A percentile compares a stretch with the other conserved stretches of the same genome.
phyloP scores from a whole-genome alignment of 371 early-diverging fungal genomes.

The Mucor circinelloides region DNA sequence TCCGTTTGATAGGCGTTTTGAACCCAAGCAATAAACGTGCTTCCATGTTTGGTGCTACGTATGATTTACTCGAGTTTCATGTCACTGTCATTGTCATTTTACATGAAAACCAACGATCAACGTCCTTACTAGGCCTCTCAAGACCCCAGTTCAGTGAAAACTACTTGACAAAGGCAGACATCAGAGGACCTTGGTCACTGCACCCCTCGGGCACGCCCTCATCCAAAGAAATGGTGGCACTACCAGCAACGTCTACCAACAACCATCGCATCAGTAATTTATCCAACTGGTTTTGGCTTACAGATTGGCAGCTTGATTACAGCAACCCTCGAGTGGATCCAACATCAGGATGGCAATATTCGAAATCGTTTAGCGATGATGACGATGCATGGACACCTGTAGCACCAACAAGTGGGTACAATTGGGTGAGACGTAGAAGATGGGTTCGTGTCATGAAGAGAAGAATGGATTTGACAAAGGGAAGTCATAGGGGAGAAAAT shows the following conservation, averaged over 20 bases:
- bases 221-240: constrained; percentile 53
- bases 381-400: constrained; percentile 59
- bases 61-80: constrained; percentile 62
- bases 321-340: constrained; percentile 65
- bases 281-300: constrained; percentile 79
- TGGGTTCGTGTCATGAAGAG: constrained; percentile 83
- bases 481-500: constrained; percentile 21
- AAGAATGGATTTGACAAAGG: constrained; percentile 56
- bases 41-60: constrained; percentile 29
- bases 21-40: constrained; percentile 27
- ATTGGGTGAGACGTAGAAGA: constrained; percentile 73
- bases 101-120: constrained; percentile 72
- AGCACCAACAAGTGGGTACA: constrained; percentile 55
- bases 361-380: constrained; percentile 54
- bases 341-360: constrained; percentile 75
- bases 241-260: constrained; percentile 39
- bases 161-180: constrained; percentile 53
- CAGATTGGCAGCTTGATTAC: constrained; percentile 80
- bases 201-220: constrained; percentile 56
- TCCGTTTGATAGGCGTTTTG: constrained; percentile 10
- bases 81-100: constrained; percentile 64
- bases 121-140: constrained; percentile 50
- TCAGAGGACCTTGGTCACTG: constrained; percentile 64
- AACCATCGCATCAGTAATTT: constrained; percentile 24
- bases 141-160: constrained; percentile 57